Evolutionary conservation across 2,329 filamentous ascomycete species (phyloP).

Genomic region (Ceratocystis lukuohia): DNA sequence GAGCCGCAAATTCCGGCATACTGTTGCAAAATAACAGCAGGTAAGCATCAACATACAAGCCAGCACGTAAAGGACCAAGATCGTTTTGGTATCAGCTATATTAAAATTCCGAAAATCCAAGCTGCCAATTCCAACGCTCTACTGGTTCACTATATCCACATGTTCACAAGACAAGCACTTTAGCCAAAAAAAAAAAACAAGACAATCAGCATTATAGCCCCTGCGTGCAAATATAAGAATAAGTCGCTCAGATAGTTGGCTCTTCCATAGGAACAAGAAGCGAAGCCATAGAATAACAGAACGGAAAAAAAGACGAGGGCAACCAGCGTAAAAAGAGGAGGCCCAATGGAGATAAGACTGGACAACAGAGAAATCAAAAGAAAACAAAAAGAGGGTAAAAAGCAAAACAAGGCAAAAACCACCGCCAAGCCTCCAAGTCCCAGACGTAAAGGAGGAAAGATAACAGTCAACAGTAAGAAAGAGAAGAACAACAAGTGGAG

Average conservation of each 20-base stretch:
- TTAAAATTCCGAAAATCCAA: no score
- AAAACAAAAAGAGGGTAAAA: neutral
- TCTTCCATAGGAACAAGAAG: neutral
- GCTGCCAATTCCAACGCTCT: neutral
- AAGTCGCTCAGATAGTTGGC: neutral
- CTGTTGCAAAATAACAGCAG: no score
- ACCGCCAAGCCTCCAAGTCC: slow-evolving; percentile 1
- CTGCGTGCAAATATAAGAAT: slow-evolving; percentile 1
- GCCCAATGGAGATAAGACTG: neutral
- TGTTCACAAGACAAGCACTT: neutral
- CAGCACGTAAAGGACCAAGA: no score
- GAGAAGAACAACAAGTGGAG: neutral
- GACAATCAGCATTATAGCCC: slow-evolving; percentile 4
- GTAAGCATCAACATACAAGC: no score
- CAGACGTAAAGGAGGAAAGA: neutral
- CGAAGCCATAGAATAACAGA: neutral
- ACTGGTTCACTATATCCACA: neutral
- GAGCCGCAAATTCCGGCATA: no score
- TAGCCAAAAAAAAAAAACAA: neutral
- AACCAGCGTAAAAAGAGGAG: neutral
- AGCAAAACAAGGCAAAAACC: slow-evolving; percentile 4
- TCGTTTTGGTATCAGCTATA: no score
- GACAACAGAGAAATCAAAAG: neutral
- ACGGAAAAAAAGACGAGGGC: neutral
- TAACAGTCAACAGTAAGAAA: neutral